These are phyloP conservation scores for Steccherinum ochraceum DNA, from an alignment of 768 basidiomycete species.

Conservation along the genomic window DNA sequence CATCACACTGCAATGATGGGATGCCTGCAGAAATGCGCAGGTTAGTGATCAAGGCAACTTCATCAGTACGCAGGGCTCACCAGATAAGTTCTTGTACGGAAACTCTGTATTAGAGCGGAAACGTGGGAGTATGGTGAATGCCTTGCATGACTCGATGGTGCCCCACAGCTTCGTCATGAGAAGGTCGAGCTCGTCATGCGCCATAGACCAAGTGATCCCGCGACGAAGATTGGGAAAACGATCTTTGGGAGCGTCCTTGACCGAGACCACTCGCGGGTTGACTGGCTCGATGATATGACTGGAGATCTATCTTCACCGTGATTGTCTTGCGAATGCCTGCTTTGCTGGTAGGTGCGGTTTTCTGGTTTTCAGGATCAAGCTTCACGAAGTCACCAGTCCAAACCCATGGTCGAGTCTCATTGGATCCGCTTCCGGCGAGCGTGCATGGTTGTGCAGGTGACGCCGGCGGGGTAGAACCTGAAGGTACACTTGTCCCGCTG, in stretches of 20 bases:
- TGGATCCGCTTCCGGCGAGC: background rate
- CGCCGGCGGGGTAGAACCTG: no score
- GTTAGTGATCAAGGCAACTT: no score
- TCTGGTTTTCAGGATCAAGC: background rate
- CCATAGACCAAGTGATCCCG: slow-evolving; percentile 5
- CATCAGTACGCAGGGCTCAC: no score
- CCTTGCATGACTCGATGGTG: background rate
- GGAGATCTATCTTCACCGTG: slow-evolving; percentile 3
- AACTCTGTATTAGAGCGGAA: no score
- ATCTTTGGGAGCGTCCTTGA: background rate
- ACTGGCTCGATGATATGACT: slow-evolving; percentile 6
- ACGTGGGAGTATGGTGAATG: background rate
- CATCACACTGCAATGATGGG: no score
- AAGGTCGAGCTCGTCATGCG: background rate
- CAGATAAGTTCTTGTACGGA: no score
- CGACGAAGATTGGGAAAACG: background rate
- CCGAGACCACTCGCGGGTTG: slow-evolving; percentile 1
- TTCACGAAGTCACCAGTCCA: slow-evolving; percentile 3
- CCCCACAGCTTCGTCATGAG: slow-evolving; percentile 2
- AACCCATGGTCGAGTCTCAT: slow-evolving; percentile 1
- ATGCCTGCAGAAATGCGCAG: no score
- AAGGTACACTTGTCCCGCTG: no score
- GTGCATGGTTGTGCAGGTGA: no score
- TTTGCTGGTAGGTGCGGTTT: background rate
- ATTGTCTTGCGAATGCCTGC: slow-evolving; percentile 6